Base-by-base conservation (phyloP, 805 yeast species). In the Cyberlindnera lachancei region DNA sequence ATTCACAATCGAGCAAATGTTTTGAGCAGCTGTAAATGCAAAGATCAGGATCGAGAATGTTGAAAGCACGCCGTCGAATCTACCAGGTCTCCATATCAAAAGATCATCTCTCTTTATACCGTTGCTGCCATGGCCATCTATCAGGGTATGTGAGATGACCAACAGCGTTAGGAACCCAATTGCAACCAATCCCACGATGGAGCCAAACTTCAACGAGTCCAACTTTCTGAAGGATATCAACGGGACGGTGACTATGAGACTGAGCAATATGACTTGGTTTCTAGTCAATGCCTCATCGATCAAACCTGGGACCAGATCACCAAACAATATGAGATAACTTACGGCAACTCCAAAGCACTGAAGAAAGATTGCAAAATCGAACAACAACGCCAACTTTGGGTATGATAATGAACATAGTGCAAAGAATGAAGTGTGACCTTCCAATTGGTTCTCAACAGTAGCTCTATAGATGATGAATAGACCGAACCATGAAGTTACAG, bases 11-110 rank as follows among this genome's bases (percentile, higher is more conserved):
- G 86, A 76, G 52, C 78, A 80, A 66, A 82, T 73, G 55, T 81
- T 83, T 59, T 83, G 90, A 37, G 81, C 81, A 31, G 92, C 86
- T 1, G 90, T 81, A 55, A 70, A 83, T 2, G 94, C 92, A 56
- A 83, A 79, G 11, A 83, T 78, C 23, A 82, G 70, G 35, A 83
- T 78, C 17, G 84, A 81, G 46, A 83, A 77, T 7, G 86, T 74
- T 16, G 80, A 67, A 36, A 79, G 58, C 7, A 73, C 51, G 2
- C 70, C 68, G 31, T 58, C 59, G 19, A 56, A 38, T 16, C 66
- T 63, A 24, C 68, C 63, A 2, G 72, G 64, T n/a, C 52, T 43
- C 36, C 62, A 45, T 50, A 64, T 53, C 19, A 62, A 57, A 7
- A 73, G 41, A 1, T 53, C 55, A 9, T 78, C 77, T 21, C 62